Base-by-base conservation (phyloP, 495 filamentous ascomycete genomes). In the Penicillium paxilli region DNA sequence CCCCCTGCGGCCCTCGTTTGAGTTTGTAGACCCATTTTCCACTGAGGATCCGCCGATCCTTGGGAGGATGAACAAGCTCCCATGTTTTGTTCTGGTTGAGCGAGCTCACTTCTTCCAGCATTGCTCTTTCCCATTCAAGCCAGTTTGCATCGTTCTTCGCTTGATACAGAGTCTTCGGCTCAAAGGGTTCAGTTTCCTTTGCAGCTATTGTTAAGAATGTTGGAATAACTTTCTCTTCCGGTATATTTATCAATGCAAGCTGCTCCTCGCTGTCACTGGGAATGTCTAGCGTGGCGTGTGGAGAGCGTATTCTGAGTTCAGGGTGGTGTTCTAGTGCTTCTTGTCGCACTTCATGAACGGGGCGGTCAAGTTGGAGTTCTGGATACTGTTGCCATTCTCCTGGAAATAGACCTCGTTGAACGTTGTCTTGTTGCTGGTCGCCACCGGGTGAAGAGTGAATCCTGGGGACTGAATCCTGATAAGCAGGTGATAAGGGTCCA, bases 21-120 rank as follows among this genome's bases (percentile, higher is more conserved):
- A 59, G 49, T 52, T 68, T 71, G 49, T 57, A 64, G 7, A 74
- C 64, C 65, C 60, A 71, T 52, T 64, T 67, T 12, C 60, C 60
- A 22, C 55, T 41, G 19, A 73, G 62, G 2, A 70, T 44, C n/a
- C 52, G 23, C 24, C 46, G 47, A 51, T 63, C 54, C n/a, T 44
- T 49, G 1, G 65, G 68, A 20, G 37, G 59, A 7, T 53, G 30
- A 24, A 69, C 54, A 25, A 73, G 47, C 24, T 52, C 54, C 61
- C 57, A 73, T 12, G 66, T 69, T 25, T 63, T 51, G 47, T 68
- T 71, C 16, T 67, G 30, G n/a, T 48, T 25, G 22, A 68, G 64
- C 16, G 54, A 64, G 10, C 66, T 10, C 11, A 55, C 11, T 49
- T 71, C 60, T 20, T 67, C 57, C 19, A 32, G 22, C 47, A 62